A percentile compares a stretch with the other conserved stretches of the same genome.
Evolutionary conservation across 1,284 basidiomycete species (phyloP).

Genomic region (Coriolopsis trogii): DNA sequence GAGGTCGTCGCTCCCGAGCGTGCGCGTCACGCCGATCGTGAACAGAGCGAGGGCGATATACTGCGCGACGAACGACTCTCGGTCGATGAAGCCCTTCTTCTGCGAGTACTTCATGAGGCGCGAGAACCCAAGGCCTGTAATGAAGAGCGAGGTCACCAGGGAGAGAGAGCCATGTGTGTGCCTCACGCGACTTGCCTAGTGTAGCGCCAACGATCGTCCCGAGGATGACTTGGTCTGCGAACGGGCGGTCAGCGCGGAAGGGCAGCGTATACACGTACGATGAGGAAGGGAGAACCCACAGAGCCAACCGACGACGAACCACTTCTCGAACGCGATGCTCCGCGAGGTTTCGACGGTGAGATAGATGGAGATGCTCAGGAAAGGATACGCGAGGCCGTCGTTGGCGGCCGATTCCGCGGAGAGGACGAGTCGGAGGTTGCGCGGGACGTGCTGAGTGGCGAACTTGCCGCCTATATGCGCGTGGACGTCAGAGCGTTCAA

Average conservation of each 20-base stretch:
- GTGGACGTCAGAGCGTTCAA: no score
- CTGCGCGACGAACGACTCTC: conserved; percentile 90
- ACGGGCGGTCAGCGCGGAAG: neutral
- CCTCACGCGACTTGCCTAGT: conserved; percentile 56
- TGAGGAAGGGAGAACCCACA: conserved; percentile 47
- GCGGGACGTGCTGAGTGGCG: conserved; percentile 86
- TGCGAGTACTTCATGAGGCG: conserved; percentile 85
- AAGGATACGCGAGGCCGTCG: conserved; percentile 91
- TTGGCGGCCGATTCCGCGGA: conserved; percentile 91
- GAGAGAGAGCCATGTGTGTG: no score
- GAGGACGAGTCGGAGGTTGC: conserved; percentile 82
- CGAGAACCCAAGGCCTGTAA: conserved; percentile 74
- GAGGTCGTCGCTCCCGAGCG: conserved; percentile 85
- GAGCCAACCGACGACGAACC: conserved; percentile 84
- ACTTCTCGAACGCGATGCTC: conserved; percentile 69
- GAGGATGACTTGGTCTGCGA: conserved; percentile 82
- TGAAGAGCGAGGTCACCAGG: no score
- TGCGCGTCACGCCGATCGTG: conserved; percentile 76
- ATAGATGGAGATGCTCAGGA: conserved; percentile 87
- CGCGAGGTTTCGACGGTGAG: conserved; percentile 74
- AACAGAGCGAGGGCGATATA: conserved; percentile 86
- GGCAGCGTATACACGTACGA: neutral
- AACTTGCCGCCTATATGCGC: conserved; percentile 87
- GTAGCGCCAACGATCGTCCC: conserved; percentile 78
- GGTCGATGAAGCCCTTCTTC: conserved; percentile 78